A percentile compares a stretch with the other conserved stretches of the same genome.
phyloP scores from a whole-genome alignment of 1,284 basidiomycete genomes.

The Sphaerobolus stellatus region DNA sequence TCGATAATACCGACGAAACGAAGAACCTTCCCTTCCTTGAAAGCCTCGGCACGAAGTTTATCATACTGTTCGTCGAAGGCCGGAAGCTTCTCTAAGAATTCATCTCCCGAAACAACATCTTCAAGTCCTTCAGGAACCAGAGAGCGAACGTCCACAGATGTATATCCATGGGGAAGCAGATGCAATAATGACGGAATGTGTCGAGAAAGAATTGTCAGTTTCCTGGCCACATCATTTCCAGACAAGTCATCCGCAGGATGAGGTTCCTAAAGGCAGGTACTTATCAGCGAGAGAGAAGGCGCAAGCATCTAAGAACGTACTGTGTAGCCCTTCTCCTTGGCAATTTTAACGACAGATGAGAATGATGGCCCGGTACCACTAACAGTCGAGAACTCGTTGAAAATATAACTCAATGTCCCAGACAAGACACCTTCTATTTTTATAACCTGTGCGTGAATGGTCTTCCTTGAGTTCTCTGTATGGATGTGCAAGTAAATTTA shows the following conservation, averaged over 20 bases:
- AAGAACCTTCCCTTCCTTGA: slow-evolving; percentile 77
- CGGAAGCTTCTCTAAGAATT: slow-evolving; percentile 79
- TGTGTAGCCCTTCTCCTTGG: slow-evolving; percentile 93
- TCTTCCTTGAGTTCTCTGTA: background rate
- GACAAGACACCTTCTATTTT: slow-evolving; percentile 89
- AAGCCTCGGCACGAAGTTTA: slow-evolving; percentile 74
- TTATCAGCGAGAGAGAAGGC: background rate
- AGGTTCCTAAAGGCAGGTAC: slow-evolving; percentile 67
- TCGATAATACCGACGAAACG: slow-evolving; percentile 96
- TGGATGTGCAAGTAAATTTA: background rate
- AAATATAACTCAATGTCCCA: slow-evolving; percentile 98
- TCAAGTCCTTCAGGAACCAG: slow-evolving; percentile 81
- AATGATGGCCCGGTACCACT: slow-evolving; percentile 65
- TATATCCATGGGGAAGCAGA: slow-evolving; percentile 66
- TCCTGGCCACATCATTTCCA: slow-evolving; percentile 95
- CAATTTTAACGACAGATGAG: slow-evolving; percentile 86
- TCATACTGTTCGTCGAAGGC: slow-evolving; percentile 86
- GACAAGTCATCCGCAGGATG: slow-evolving; percentile 96
- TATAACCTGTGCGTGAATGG: slow-evolving; percentile 46
- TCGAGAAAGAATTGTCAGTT: slow-evolving; percentile 92
- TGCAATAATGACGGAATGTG: slow-evolving; percentile 59
- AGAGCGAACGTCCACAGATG: slow-evolving; percentile 80
- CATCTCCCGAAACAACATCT: slow-evolving; percentile 67
- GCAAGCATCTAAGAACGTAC: slow-evolving; percentile 41
- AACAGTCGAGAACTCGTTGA: slow-evolving; percentile 89